phyloP scores from a whole-genome alignment of 148 eudicot species.

The Camellia lanceoleosa region DNA sequence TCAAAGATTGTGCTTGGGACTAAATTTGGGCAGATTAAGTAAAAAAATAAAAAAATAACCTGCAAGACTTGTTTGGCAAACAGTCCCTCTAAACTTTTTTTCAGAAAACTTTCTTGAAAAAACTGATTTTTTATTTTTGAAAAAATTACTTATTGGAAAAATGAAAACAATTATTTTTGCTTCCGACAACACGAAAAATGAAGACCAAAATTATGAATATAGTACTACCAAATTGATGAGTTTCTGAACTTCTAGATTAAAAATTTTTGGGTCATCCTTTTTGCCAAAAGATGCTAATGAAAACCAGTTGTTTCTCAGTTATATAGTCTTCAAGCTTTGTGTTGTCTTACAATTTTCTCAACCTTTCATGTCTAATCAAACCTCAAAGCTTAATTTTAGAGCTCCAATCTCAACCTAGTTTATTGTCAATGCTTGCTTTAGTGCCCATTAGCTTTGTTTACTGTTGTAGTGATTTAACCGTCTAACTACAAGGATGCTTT shows the following conservation, averaged over 20 bases:
- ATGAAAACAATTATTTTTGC: no score
- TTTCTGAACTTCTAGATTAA: not conserved
- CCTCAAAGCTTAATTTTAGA: not conserved
- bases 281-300: not conserved
- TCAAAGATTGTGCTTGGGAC: not conserved
- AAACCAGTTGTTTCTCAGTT: not conserved
- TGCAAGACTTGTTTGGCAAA: no score
- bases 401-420: not conserved
- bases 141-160: no score
- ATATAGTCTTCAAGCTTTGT: not conserved
- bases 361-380: not conserved
- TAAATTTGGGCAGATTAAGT: no score
- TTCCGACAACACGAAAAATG: no score
- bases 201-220: no score
- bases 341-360: not conserved
- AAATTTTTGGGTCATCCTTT: not conserved
- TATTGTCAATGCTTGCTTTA: not conserved
- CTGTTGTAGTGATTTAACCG: constrained; percentile 9
- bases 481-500: constrained; percentile 8
- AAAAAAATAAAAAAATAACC: no score
- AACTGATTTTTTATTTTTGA: no score
- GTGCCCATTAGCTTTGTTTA: not conserved
- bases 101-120: no score
- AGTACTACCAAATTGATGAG: not conserved
- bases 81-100: no score